phyloP scores from a whole-genome alignment of 306 rosid species.

The Oxytropis ochrocephala region DNA sequence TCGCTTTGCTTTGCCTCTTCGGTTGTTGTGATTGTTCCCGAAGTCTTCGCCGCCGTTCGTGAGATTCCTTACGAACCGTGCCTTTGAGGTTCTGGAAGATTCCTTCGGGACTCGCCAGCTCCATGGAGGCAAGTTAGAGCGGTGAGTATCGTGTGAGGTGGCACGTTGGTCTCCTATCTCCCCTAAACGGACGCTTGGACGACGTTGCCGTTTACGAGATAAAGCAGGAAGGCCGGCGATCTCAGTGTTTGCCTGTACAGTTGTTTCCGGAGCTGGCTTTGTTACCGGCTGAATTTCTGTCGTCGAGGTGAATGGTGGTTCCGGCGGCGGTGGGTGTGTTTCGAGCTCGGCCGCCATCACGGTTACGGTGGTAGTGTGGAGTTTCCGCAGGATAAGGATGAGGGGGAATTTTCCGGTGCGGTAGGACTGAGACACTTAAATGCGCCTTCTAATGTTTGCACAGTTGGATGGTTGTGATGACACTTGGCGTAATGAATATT shows the following conservation, averaged over 20 bases:
- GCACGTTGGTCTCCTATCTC: constrained; percentile 63
- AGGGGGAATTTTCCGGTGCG: constrained; percentile 5
- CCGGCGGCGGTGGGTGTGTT: constrained; percentile 29
- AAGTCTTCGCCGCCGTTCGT: constrained; percentile 40
- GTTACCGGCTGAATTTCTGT: background rate
- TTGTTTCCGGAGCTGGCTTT: background rate
- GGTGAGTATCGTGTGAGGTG: constrained; percentile 35
- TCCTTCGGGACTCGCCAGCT: constrained; percentile 47
- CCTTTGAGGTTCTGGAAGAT: constrained; percentile 35
- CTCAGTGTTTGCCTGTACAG: constrained; percentile 16
- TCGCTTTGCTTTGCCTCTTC: constrained; percentile 47
- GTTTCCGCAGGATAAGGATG: constrained; percentile 23
- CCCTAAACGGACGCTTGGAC: constrained; percentile 72
- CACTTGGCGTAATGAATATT: background rate
- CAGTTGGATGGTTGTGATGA: constrained; percentile 9
- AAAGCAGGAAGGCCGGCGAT: constrained; percentile 16
- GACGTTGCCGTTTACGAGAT: constrained; percentile 61
- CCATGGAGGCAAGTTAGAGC: constrained; percentile 36
- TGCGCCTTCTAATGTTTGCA: background rate
- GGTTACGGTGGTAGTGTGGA: constrained; percentile 1
- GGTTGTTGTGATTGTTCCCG: background rate
- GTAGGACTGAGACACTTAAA: background rate
- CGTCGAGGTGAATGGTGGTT: constrained; percentile 28
- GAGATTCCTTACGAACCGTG: constrained; percentile 40
- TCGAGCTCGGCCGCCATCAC: constrained; percentile 58